Evolutionary conservation across 2,329 filamentous ascomycete genomes (phyloP), one percentile per base, ranked within the genome.

Genomic region (Aschersonia sp.): DNA sequence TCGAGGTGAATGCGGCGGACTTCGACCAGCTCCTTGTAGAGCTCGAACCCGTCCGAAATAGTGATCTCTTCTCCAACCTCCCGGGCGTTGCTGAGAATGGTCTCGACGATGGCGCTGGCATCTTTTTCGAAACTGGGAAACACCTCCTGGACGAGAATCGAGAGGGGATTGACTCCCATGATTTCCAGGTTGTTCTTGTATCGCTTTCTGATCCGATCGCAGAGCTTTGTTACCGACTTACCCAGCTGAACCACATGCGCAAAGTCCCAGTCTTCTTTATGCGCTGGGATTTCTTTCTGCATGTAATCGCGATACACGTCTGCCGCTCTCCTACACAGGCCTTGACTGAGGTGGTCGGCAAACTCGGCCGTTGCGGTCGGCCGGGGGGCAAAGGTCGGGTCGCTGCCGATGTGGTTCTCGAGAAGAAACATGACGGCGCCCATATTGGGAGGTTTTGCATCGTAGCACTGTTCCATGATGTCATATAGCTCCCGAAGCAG

Each of bases 61-160:
- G 84, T 81, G 45, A 97, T 79, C 55, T 95, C 87, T 48, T 81
- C 74, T 11, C 77, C 81, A 46, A 74, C 78, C 35, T 79, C 74
- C 53, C 83, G 76, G 29, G 84, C 79, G 47, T 82, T 75, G 49
- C 84, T 75, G 53, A 97, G 72, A 51, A 97, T 92, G 48, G 84
- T 77, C 54, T 81, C 75, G 41, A 97, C 81, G 53, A 98, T 79
- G 56, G 90, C 88, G 52, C 84, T 77, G 5, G 87, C 86, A 62
- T 98, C 90, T 52, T 86, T 80, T 49, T 94, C 89, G 61, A 94
- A 97, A 51, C 84, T 83, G 1, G 92, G 92, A 49, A 97, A 83
- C 47, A 92, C 81, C 46, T 87, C 86, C 54, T 84, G 77, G 6
- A 95, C 80, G 32, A 97, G 71, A 37, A 92, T 83, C 44, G 76